Percentiles rank a stretch among this genome's conserved stretches.
phyloP scores from a whole-genome alignment of 2,329 filamentous ascomycete genomes.

The Trichoderma harzianum region DNA sequence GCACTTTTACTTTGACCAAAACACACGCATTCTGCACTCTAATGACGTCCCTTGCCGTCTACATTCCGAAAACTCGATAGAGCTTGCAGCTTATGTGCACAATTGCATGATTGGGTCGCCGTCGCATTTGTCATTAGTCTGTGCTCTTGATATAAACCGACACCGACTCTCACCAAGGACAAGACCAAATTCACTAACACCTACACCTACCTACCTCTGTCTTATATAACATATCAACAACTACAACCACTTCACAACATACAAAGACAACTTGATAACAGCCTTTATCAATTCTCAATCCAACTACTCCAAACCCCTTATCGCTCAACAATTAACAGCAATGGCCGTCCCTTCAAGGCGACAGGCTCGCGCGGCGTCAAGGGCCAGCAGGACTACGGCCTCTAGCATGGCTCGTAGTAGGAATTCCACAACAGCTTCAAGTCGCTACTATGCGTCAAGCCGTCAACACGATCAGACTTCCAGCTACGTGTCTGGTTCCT shows the following conservation, averaged over 20 bases:
- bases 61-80: conserved; percentile 12
- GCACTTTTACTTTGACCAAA: not conserved
- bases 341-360: conserved; percentile 14
- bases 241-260: not conserved
- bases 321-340: not conserved
- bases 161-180: conserved; percentile 11
- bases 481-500: conserved; percentile 17
- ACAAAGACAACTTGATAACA: not conserved
- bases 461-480: conserved; percentile 14
- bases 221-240: not conserved
- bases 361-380: conserved; percentile 14
- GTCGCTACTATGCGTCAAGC: conserved; percentile 15
- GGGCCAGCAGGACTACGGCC: conserved; percentile 5
- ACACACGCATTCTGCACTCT: conserved; percentile 11
- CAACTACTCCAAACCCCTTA: not conserved
- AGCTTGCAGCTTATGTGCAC: conserved; percentile 17
- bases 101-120: conserved; percentile 15
- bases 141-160: conserved; percentile 13
- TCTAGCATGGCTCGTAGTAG: conserved; percentile 17
- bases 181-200: not conserved
- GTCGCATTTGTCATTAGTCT: not conserved
- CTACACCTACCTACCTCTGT: not conserved
- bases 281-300: not conserved
- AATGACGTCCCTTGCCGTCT: conserved; percentile 8
- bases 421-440: conserved; percentile 12